Evolutionary conservation across 495 filamentous ascomycete genomes (phyloP).

Genomic region (Neurospora tetraspora): DNA sequence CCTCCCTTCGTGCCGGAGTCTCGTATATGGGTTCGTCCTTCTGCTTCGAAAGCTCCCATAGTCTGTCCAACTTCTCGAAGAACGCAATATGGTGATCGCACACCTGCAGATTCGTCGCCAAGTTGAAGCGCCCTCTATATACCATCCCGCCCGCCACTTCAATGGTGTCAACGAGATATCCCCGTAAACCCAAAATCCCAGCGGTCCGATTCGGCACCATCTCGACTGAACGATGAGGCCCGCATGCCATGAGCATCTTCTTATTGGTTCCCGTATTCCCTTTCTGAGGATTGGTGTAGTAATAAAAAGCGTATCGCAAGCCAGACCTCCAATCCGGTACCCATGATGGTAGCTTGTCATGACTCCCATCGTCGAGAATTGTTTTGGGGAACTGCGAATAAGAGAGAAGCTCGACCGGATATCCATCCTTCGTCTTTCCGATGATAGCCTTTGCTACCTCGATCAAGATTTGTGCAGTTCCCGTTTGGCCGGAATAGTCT

Average conservation of each 20-base stretch:
- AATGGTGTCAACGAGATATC: constrained; percentile 2
- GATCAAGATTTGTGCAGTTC: neutral
- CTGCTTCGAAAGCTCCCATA: neutral
- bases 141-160: neutral
- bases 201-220: neutral
- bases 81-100: too few species aligned
- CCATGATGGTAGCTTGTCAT: constrained; percentile 5
- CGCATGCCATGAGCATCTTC: constrained; percentile 1
- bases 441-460: constrained; percentile 3
- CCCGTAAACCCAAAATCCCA: neutral
- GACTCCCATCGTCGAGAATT: neutral
- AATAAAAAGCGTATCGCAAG: neutral
- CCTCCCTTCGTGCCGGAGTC: neutral
- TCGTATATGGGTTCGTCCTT: neutral
- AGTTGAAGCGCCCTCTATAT: too few species aligned
- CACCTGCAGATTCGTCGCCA: too few species aligned
- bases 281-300: too few species aligned
- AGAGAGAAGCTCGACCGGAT: neutral
- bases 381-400: constrained; percentile 6
- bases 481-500: neutral
- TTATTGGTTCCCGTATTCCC: too few species aligned
- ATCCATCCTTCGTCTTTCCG: neutral
- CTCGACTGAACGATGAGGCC: neutral
- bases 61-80: neutral
- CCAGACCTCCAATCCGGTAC: constrained; percentile 8